Percentiles rank a stretch among this genome's conserved stretches.
Conservation (phyloP, 2,329 filamentous ascomycete genomes). For the Penicillium sp. region DNA sequence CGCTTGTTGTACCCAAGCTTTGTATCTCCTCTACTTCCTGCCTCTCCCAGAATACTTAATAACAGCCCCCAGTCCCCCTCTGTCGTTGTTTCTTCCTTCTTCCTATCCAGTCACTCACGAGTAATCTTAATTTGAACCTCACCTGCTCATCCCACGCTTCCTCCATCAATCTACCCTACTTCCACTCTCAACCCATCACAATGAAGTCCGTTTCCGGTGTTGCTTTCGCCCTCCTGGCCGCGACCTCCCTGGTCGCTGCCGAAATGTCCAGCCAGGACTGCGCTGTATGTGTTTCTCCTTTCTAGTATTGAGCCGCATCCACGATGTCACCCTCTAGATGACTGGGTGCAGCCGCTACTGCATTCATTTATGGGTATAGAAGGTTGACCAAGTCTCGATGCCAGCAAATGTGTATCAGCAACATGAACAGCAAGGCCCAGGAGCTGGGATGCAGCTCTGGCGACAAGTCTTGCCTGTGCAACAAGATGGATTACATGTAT, state of each 20-base stretch:
- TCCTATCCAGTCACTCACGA: too few species aligned
- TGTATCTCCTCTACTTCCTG: too few species aligned
- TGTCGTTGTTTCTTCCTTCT: too few species aligned
- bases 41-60: too few species aligned
- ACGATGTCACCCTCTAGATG: too few species aligned
- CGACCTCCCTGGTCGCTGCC: constrained; percentile 21
- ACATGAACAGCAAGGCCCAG: constrained; percentile 38
- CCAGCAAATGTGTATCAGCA: constrained; percentile 41
- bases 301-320: too few species aligned
- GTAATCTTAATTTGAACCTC: too few species aligned
- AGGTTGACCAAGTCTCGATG: constrained; percentile 11
- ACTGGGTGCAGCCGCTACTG: too few species aligned
- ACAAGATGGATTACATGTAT: constrained; percentile 35
- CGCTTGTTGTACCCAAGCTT: too few species aligned
- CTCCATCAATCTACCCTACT: not conserved
- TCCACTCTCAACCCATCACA: constrained; percentile 7
- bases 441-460: constrained; percentile 35
- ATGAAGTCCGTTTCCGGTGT: constrained; percentile 31
- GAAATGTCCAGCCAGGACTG: constrained; percentile 24
- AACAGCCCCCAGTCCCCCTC: too few species aligned
- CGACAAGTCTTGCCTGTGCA: constrained; percentile 39
- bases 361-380: not conserved
- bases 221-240: constrained; percentile 26
- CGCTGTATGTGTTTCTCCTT: constrained; percentile 18
- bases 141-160: not conserved